Percentiles rank a stretch among this genome's conserved stretches.
Conservation (phyloP, 106 monocot species). For the Vanilla planifolia region DNA sequence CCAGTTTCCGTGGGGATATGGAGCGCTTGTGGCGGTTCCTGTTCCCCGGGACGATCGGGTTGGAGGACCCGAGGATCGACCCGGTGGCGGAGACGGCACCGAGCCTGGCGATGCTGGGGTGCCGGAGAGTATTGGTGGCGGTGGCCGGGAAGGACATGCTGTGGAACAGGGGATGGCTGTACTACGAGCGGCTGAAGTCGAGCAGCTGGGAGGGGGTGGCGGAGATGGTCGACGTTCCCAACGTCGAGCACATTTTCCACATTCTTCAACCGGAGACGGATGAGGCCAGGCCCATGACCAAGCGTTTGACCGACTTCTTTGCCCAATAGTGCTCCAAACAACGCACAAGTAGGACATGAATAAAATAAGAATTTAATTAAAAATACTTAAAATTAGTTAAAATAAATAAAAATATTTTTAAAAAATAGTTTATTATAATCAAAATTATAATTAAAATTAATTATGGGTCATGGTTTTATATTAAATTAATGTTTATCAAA, state of each 20-base stretch:
- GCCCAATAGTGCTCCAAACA: no score
- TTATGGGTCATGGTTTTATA: no score
- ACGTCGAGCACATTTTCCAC: constrained; percentile 6
- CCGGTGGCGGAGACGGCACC: constrained; percentile 4
- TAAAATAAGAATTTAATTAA: no score
- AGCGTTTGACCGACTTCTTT: constrained; percentile 6
- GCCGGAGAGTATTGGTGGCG: constrained; percentile 1
- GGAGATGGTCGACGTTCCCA: constrained; percentile 1
- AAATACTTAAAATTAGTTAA: no score
- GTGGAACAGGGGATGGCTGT: not conserved
- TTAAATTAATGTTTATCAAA: no score
- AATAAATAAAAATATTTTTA: no score
- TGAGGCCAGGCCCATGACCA: not conserved
- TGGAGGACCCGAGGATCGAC: constrained; percentile 2
- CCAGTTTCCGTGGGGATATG: not conserved
- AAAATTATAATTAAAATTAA: no score
- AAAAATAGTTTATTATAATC: no score
- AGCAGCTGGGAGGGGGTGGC: constrained; percentile 12
- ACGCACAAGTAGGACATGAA: no score
- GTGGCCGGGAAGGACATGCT: constrained; percentile 12
- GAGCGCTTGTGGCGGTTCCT: not conserved
- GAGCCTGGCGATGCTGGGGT: constrained; percentile 1
- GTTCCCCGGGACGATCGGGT: not conserved
- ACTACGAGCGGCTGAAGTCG: constrained; percentile 8
- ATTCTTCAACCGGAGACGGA: not conserved